These are phyloP conservation scores for Marsdenia floribunda DNA, from an alignment of 257 asterid species.

Conservation along the genomic window DNA sequence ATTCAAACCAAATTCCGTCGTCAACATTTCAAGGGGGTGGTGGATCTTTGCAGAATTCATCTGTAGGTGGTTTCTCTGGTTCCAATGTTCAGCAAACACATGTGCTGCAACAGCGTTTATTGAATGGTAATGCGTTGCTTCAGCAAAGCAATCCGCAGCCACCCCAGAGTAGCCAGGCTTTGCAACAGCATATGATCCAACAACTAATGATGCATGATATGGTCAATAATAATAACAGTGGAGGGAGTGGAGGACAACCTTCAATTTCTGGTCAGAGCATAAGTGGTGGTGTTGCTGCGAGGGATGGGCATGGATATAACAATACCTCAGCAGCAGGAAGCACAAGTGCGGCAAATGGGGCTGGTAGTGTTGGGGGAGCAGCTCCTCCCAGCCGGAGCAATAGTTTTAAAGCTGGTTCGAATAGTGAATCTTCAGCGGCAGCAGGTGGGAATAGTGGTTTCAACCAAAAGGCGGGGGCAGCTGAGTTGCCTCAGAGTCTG, in stretches of 20 bases:
- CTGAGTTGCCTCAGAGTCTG: constrained; percentile 41
- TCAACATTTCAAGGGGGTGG: constrained; percentile 42
- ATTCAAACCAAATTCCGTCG: constrained; percentile 35
- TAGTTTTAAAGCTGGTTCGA: constrained; percentile 51
- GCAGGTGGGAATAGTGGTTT: constrained; percentile 38
- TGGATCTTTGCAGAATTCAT: constrained; percentile 24
- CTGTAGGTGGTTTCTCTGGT: constrained; percentile 19
- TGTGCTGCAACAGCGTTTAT: constrained; percentile 27
- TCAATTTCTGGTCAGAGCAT: constrained; percentile 32
- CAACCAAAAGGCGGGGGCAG: constrained; percentile 35
- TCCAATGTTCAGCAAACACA: constrained; percentile 25
- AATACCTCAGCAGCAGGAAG: constrained; percentile 31
- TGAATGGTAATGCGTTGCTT: constrained; percentile 29
- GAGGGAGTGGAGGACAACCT: constrained; percentile 26
- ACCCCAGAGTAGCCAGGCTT: constrained; percentile 48
- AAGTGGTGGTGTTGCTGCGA: constrained; percentile 30
- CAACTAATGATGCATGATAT: constrained; percentile 57
- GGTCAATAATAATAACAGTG: constrained; percentile 46
- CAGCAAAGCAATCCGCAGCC: constrained; percentile 42
- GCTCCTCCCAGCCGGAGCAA: constrained; percentile 59
- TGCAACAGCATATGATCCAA: constrained; percentile 74
- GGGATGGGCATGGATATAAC: constrained; percentile 37
- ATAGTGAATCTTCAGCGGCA: constrained; percentile 45
- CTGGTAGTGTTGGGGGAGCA: constrained; percentile 24
- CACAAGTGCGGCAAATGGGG: constrained; percentile 25